Percentiles rank a stretch among this genome's conserved stretches.
phyloP scores from a whole-genome alignment of 768 basidiomycete genomes.

The Naematelia aurantialba region DNA sequence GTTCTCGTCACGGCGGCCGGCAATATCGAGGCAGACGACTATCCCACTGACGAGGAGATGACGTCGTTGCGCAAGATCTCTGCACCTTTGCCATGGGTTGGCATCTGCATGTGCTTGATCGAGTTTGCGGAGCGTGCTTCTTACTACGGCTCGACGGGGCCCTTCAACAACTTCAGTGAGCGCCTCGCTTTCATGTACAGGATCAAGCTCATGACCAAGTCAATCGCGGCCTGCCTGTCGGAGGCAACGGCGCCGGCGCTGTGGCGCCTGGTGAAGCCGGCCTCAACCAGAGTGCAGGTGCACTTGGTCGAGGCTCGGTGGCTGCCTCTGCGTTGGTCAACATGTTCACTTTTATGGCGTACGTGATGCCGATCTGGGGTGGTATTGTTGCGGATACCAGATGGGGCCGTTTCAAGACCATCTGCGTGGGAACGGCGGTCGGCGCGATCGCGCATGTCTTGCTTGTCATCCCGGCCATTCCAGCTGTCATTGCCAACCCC shows the following conservation, averaged over 20 bases:
- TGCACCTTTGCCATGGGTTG: no score
- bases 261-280: conserved; percentile 32
- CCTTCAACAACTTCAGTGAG: conserved; percentile 45
- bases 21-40: no score
- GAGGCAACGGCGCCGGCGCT: conserved; percentile 41
- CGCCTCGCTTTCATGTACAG: no score
- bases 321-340: conserved; percentile 34
- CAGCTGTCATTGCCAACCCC: conserved; percentile 31
- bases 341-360: conserved; percentile 43
- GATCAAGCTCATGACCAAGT: no score
- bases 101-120: conserved; percentile 46
- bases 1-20: no score
- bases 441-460: conserved; percentile 44
- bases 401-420: conserved; percentile 46
- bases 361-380: conserved; percentile 21
- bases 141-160: conserved; percentile 37
- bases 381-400: conserved; percentile 49
- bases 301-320: conserved; percentile 40
- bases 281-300: conserved; percentile 37
- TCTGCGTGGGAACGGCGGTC: conserved; percentile 37
- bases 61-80: conserved; percentile 37
- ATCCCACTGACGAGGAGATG: conserved; percentile 42
- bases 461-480: conserved; percentile 46
- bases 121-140: conserved; percentile 49
- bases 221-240: conserved; percentile 40